These are phyloP conservation scores for Neofusicoccum kwambonambiense DNA, from an alignment of 2,329 filamentous ascomycete genomes.

Conservation along the genomic window DNA sequence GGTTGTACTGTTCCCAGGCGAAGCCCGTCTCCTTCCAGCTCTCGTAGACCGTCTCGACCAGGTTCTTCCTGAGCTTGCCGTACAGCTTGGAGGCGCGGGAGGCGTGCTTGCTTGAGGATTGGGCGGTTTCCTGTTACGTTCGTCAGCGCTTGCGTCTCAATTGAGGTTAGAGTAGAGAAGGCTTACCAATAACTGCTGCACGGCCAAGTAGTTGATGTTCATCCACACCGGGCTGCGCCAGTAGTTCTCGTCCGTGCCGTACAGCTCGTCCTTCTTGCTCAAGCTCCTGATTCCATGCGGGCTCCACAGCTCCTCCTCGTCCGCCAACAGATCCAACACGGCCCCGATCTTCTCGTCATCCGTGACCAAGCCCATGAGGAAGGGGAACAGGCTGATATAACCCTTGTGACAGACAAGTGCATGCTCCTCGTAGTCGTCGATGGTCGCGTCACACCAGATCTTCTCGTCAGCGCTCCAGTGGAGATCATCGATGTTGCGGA, in stretches of 20 bases:
- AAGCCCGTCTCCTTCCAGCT: constrained; percentile 91
- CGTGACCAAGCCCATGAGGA: constrained; percentile 77
- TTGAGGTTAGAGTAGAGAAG: constrained; percentile 17
- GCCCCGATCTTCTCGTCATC: constrained; percentile 73
- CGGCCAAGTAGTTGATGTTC: constrained; percentile 85
- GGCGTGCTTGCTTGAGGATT: constrained; percentile 64
- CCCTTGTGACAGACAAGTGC: constrained; percentile 91
- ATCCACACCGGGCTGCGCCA: constrained; percentile 94
- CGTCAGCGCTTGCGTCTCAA: neutral
- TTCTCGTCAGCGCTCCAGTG: constrained; percentile 84
- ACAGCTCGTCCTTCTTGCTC: constrained; percentile 78
- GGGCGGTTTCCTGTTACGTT: constrained; percentile 59
- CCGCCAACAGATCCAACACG: constrained; percentile 72
- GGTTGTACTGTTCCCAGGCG: constrained; percentile 98
- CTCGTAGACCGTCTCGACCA: constrained; percentile 84
- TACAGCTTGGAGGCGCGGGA: constrained; percentile 72
- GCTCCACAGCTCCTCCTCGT: constrained; percentile 87
- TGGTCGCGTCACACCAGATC: constrained; percentile 90
- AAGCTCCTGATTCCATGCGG: constrained; percentile 84
- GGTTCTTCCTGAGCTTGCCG: constrained; percentile 71
- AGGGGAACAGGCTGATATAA: constrained; percentile 91
- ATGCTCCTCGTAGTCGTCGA: constrained; percentile 93
- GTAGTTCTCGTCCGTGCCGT: constrained; percentile 93
- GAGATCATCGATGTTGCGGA: constrained; percentile 83
- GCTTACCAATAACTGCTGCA: constrained; percentile 74